A percentile compares a stretch with the other conserved stretches of the same genome.
These are phyloP conservation scores for Pelargonium fulgidum DNA, from an alignment of 441 rosid species.

Conservation along the genomic window DNA sequence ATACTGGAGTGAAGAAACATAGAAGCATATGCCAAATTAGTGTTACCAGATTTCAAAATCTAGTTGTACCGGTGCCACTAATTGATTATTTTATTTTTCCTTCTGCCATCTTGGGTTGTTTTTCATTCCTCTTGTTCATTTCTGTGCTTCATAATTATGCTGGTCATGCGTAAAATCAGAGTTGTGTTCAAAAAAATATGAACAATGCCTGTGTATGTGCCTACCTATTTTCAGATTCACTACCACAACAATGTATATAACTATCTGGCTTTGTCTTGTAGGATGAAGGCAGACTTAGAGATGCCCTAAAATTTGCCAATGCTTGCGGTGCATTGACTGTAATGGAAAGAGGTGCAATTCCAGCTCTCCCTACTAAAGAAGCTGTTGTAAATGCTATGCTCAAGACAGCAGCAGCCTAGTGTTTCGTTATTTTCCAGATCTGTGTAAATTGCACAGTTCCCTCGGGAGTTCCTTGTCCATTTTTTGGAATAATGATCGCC, in stretches of 20 bases:
- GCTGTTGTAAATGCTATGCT: constrained; percentile 50
- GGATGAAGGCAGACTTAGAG: constrained; percentile 65
- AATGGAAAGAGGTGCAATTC: constrained; percentile 82
- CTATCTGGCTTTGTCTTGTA: constrained; percentile 21
- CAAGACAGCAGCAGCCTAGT: constrained; percentile 30
- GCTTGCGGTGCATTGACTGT: constrained; percentile 92
- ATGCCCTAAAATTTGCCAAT: constrained; percentile 73
- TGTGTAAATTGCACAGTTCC: neutral
- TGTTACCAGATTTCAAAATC: too few species aligned
- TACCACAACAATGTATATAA: neutral
- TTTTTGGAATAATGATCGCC: neutral
- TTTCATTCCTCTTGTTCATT: too few species aligned
- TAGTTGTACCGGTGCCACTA: too few species aligned
- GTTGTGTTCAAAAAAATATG: too few species aligned
- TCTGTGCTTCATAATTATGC: too few species aligned
- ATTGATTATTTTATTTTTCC: too few species aligned
- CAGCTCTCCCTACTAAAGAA: constrained; percentile 77
- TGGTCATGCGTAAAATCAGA: too few species aligned
- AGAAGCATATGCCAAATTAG: too few species aligned
- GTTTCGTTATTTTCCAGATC: constrained; percentile 5
- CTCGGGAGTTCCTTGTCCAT: neutral
- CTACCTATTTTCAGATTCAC: too few species aligned
- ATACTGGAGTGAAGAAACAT: too few species aligned
- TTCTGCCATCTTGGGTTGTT: too few species aligned
- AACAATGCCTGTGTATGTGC: too few species aligned